Evolutionary conservation across 1,139 yeast genomes (phyloP), one percentile per base, ranked within the genome.

Genomic region (Debaryomycetaceae sp.): DNA sequence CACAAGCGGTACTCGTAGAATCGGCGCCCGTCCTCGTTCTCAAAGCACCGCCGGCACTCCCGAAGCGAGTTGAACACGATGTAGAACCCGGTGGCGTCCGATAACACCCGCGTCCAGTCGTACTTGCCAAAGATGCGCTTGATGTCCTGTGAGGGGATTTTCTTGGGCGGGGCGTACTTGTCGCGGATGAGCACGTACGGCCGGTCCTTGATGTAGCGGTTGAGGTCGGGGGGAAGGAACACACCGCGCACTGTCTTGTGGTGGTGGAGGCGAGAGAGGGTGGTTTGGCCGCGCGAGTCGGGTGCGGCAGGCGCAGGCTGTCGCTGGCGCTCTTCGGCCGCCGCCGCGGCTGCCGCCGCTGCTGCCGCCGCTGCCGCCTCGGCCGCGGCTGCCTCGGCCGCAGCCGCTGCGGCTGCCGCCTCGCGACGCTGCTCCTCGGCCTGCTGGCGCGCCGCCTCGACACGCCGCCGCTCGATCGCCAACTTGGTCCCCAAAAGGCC

Each of bases 31-130:
- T 85, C 85, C 53, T 82, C 86, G 21, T 68, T 65, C 23, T 69
- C 65, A 46, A 75, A 79, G 44, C 95, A 84, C 27, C 70, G 58
- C 39, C 73, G 73, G 25, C 93, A 85, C 38, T 83, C 86, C 24
- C 61, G 58, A 15, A 75, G 52, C 20, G 76, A 65, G 44, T 77
- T 76, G 53, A 86, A 86, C 1, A 83, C 78, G 27, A 85, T 63
- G 46, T 72, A 86, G 42, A 81, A 79, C 0, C 95, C 95, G 4
- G 69, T 52, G 22, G 61, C 58, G 41, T 82, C 89, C 3, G 75
- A 66, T 30, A 82, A 49, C 2, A 84, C 73, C 36, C 84, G 61
- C 1, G 77, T 71, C 80, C 88, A 81, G 34, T 71, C 75, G 44
- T 82, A 81, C 35, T 58, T 71, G 14, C 61, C 65, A 24, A 81